Conservation (phyloP, 345 rosid genomes). For the Moricandia arvensis region DNA sequence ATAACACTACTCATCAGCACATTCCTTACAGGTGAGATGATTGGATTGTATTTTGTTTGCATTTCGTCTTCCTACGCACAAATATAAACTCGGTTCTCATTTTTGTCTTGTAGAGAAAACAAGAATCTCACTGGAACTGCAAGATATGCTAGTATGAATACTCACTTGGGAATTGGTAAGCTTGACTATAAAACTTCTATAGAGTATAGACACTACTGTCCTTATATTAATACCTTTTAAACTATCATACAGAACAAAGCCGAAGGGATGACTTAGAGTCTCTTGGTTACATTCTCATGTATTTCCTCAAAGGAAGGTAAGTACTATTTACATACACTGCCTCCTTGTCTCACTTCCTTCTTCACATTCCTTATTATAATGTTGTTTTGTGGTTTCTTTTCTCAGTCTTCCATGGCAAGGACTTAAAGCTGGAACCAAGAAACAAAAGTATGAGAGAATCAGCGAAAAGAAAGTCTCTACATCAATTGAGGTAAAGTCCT, state of each 20-base stretch:
- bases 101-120: conserved; percentile 63
- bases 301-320: conserved; percentile 95
- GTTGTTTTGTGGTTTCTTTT: not conserved
- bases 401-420: conserved; percentile 99
- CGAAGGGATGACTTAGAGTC: conserved; percentile 97
- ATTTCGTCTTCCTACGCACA: not conserved
- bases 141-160: conserved; percentile 99
- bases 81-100: not conserved
- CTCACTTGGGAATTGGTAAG: conserved; percentile 97
- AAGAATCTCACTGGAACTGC: conserved; percentile 98
- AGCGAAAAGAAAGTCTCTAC: conserved; percentile 99
- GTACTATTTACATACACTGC: not conserved
- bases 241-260: conserved; percentile 71
- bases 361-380: not conserved
- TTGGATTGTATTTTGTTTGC: not conserved
- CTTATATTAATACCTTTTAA: not conserved
- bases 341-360: not conserved
- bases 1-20: conserved; percentile 79
- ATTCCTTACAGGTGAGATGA: conserved; percentile 74
- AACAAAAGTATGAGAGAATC: conserved; percentile 94
- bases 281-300: conserved; percentile 96
- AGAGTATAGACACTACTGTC: not conserved
- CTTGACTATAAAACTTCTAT: not conserved
- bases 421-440: conserved; percentile 93
- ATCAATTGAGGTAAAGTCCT: conserved; percentile 52